Base-by-base conservation (phyloP, 2,329 filamentous ascomycete species). In the Arthrobotrys sinensis region DNA sequence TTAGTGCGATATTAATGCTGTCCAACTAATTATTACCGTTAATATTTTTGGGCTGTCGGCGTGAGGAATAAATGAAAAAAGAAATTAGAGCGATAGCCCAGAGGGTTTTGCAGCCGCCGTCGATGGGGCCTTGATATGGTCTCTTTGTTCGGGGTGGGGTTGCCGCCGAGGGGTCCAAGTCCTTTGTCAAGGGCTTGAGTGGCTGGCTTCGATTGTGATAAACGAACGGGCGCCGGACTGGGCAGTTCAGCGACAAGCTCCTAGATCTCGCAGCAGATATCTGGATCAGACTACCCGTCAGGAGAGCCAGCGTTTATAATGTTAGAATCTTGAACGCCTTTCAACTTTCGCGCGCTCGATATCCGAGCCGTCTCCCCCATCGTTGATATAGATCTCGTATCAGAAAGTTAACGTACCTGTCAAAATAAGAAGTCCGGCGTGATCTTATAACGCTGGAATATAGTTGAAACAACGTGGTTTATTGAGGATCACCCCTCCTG, bases 111-210 rank as follows among this genome's bases (percentile, higher is more conserved):
- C 70, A 75, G 53, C 50, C 70, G 70, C 70, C 63, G 63, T 75
- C 34, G 34, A 68, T 62, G 57, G 32, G 55, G 69, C 38, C 70
- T 63, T 63, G 52, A 67, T 43, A 24, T 57, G 28, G 36, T 32
- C 50, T 53, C 46, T 71, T 60, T 64, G 38, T 73, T 75, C 70
- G 62, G 63, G 63, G 70, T 68, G 70, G 70, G 70, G 70, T 75
- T 75, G 70, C 70, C 63, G 70, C 70, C 70, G 70, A 63, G 53
- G 70, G 70, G 68, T 64, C 55, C 55, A 64, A 64, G 45, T 57
- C 32, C 55, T 36, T 62, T 60, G 52, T 67, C 70, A 19, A 68
- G 63, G 63, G 63, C 63, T 16, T 62, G 63, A 21, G 50, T 73
- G 69, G 60, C 60, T 73, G 48, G 62, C 50, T 64, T 60, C 62